A percentile compares a stretch with the other conserved stretches of the same genome.
phyloP scores from a whole-genome alignment of 129 eudicot genomes.

The Logfia minima region DNA sequence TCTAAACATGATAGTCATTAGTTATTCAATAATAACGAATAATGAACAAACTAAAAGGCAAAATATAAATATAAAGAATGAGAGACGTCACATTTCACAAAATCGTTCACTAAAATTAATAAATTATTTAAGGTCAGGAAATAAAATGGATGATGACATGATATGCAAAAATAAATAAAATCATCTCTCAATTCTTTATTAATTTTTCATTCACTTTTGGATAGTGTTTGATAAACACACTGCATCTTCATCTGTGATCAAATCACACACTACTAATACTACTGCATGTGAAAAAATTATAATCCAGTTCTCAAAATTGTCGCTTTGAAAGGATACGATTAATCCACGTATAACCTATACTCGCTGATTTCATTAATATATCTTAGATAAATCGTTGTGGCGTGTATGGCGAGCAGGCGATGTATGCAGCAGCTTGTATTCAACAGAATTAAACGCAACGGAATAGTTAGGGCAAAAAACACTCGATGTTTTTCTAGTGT shows the following conservation, averaged over 20 bases:
- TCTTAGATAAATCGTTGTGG: neutral
- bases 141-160: conserved; percentile 9
- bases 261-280: neutral
- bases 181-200: neutral
- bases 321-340: neutral
- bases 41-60: no score
- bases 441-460: conserved; percentile 26
- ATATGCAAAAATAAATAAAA: conserved; percentile 1
- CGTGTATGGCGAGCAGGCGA: conserved; percentile 55
- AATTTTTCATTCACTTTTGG: neutral
- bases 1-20: no score
- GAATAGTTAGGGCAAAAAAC: neutral
- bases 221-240: conserved; percentile 28
- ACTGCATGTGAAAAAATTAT: neutral
- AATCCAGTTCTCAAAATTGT: neutral
- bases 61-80: no score
- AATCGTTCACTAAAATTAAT: no score
- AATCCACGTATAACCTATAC: neutral
- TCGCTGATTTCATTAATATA: neutral
- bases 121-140: neutral
- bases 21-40: no score
- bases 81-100: neutral
- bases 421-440: conserved; percentile 36
- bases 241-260: neutral
- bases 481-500: conserved; percentile 43